These are phyloP conservation scores for Trifolium subterraneum DNA, from an alignment of 306 rosid species.

Conservation along the genomic window DNA sequence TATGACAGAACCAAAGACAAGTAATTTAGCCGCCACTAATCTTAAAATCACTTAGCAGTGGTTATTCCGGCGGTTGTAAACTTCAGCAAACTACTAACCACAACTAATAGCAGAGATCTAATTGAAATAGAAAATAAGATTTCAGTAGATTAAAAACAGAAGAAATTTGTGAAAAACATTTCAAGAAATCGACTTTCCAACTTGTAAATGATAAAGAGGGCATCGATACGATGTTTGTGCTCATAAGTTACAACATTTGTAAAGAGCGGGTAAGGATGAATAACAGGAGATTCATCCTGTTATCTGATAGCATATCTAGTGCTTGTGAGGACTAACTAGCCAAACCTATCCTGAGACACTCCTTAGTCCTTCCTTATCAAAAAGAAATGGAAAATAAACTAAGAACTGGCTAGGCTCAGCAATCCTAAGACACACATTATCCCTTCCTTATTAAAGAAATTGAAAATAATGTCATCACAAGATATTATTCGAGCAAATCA, in stretches of 20 bases:
- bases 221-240: not conserved
- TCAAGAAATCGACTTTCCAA: not conserved
- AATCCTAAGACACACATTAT: not conserved
- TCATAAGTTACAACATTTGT: not conserved
- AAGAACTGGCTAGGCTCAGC: not conserved
- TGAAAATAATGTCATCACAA: not conserved
- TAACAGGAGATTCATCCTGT: no score
- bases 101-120: not conserved
- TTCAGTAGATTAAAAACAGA: not conserved
- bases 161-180: not conserved
- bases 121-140: no score
- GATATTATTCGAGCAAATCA: not conserved
- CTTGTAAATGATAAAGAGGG: not conserved
- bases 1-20: no score
- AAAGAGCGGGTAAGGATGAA: not conserved
- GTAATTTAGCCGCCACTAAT: no score
- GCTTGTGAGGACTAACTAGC: not conserved
- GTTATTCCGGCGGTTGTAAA: no score
- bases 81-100: no score
- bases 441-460: not conserved
- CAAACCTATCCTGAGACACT: not conserved
- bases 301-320: not conserved
- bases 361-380: not conserved
- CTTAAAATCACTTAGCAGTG: no score
- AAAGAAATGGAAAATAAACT: not conserved